Evolutionary conservation across 2,329 filamentous ascomycete genomes (phyloP), one percentile per base, ranked within the genome.

Genomic region (Reticulascus tulasneorum): DNA sequence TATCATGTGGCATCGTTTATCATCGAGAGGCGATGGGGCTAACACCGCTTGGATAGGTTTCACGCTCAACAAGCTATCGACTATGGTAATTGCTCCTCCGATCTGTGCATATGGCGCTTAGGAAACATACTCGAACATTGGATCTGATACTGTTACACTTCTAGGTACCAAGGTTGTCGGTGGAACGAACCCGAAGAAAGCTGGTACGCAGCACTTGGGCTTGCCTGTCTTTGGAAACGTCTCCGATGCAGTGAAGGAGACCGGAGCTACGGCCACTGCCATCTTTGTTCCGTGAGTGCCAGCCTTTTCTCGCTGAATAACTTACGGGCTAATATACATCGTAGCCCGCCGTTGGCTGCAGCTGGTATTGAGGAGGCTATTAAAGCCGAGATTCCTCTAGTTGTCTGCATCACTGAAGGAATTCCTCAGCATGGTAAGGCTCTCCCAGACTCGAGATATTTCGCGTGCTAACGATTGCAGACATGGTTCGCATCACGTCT

Each of bases 171-270:
- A 95, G 64, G 88, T 98, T 51, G 89, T 98, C 51, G 93, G 93
- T 65, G 93, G 93, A 61, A 97, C 91, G 59, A 97, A 97, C 75
- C 93, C 93, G 62, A 97, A 95, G 79, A 98, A 98, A 76, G 93
- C 93, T 50, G 93, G 93, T 59, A 70, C 79, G 56, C 83, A 80
- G 61, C 93, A 98, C 68, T 81, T 98, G 46, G 88, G 82, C 61
- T 84, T 85, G 52, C 93, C 93, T 42, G 93, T 98, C 58, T 98
- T 97, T 69, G 86, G 80, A 56, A 91, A 78, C 54, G 93, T 98
- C 52, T 69, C 71, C 52, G 89, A 98, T 37, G 93, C 86, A 47
- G 80, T 94, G 49, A 93, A 90, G 75, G 71, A 89, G 68, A 94
- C 88, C 33, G 87, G 88, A 58, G 91, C 93, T 48, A 90, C 78